A percentile compares a stretch with the other conserved stretches of the same genome.
phyloP scores from a whole-genome alignment of 306 rosid species.

The Trifolium repens region DNA sequence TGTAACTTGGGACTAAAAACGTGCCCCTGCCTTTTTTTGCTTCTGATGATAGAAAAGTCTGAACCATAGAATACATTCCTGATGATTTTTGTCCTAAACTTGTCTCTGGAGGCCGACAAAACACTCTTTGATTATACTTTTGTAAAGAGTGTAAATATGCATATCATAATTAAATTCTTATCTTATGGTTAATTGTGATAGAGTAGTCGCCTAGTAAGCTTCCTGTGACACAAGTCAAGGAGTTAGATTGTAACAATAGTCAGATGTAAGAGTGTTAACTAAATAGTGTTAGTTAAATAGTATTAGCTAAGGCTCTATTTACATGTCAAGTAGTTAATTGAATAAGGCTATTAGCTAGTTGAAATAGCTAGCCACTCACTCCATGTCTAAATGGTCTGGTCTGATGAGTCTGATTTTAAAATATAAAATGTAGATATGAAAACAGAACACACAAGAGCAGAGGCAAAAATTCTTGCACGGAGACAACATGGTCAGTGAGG shows the following conservation, averaged over 20 bases:
- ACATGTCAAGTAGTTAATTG: too few species aligned
- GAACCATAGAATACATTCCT: constrained; percentile 3
- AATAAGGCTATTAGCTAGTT: too few species aligned
- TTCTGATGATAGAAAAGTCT: background rate
- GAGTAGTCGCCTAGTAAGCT: too few species aligned
- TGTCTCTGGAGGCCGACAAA: too few species aligned
- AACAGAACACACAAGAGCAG: constrained; percentile 69
- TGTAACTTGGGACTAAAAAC: too few species aligned
- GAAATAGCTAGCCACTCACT: too few species aligned
- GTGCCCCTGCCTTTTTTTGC: too few species aligned
- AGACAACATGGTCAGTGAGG: constrained; percentile 70
- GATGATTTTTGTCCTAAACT: constrained; percentile 11
- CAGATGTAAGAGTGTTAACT: too few species aligned
- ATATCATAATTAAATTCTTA: constrained; percentile 3
- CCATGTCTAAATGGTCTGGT: constrained; percentile 17
- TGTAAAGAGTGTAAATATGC: constrained; percentile 16
- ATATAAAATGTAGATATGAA: constrained; percentile 70
- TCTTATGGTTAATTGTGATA: too few species aligned
- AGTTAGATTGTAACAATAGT: too few species aligned
- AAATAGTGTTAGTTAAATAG: too few species aligned
- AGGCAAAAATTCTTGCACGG: constrained; percentile 73
- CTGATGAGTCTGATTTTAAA: constrained; percentile 45
- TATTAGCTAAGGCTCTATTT: too few species aligned
- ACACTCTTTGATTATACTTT: constrained; percentile 8
- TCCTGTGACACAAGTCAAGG: background rate